These are phyloP conservation scores for Chytriomyces confervae DNA, from an alignment of 192 early-diverging fungal species.

Conservation along the genomic window DNA sequence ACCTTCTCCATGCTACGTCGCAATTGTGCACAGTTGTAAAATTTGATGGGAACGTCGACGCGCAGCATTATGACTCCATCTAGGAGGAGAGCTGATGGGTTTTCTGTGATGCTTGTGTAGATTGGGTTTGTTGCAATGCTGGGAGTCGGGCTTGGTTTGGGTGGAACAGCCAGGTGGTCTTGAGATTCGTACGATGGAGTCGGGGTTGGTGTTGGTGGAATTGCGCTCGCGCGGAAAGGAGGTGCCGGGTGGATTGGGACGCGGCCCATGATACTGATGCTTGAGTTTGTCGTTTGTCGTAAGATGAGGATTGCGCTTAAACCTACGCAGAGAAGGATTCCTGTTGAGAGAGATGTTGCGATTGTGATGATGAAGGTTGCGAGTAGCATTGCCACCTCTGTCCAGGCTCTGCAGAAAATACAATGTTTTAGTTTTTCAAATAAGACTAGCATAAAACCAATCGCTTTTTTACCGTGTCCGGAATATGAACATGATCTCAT, in stretches of 20 bases:
- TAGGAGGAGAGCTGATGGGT: constrained; percentile 44
- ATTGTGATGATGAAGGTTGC: constrained; percentile 41
- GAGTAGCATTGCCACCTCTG: constrained; percentile 42
- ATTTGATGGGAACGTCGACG: constrained; percentile 44
- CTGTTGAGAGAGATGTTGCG: constrained; percentile 33
- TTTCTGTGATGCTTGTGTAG: constrained; percentile 42
- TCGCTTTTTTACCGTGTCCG: constrained; percentile 6
- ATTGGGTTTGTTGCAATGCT: not conserved
- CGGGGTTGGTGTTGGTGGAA: not conserved
- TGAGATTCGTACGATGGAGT: not conserved
- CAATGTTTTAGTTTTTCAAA: not conserved
- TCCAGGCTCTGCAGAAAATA: not conserved
- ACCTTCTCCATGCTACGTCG: constrained; percentile 43
- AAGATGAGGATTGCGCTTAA: constrained; percentile 44
- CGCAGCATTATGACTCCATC: constrained; percentile 41
- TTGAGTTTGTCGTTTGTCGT: constrained; percentile 32
- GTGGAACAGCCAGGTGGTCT: not conserved
- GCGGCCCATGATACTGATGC: constrained; percentile 45
- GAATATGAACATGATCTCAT: constrained; percentile 81
- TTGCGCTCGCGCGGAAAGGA: too few species aligned
- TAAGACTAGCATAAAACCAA: not conserved
- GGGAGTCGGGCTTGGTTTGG: not conserved
- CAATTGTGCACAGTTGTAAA: constrained; percentile 51
- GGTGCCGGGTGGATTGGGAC: constrained; percentile 6
- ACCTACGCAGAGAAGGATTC: constrained; percentile 44